Conservation (phyloP, 129 eudicot species). For the Centaurea solstitialis region DNA sequence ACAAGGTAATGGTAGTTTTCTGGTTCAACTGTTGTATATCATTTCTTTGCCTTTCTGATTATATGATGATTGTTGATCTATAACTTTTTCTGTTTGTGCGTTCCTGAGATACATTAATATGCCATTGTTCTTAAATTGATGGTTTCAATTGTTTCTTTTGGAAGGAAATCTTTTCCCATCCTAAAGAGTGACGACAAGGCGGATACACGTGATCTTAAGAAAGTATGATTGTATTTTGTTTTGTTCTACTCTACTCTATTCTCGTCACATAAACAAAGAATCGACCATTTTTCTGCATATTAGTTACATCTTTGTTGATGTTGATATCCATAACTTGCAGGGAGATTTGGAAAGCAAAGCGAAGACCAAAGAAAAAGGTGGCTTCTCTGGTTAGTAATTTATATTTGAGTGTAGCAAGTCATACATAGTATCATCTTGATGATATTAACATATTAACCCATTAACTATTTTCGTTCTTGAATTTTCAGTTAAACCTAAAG, state of each 20-base stretch:
- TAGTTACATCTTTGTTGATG: not conserved
- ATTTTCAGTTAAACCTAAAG: conserved; percentile 58
- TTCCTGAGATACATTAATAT: conserved; percentile 18
- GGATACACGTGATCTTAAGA: conserved; percentile 27
- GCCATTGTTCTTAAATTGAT: conserved; percentile 5
- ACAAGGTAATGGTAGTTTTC: conserved; percentile 39
- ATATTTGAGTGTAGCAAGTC: not conserved
- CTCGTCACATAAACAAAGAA: not conserved
- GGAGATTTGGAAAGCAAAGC: conserved; percentile 38
- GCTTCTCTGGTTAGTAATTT: conserved; percentile 60
- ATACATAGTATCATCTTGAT: not conserved
- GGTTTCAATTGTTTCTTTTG: conserved; percentile 24
- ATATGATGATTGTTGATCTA: not conserved
- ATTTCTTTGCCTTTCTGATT: not conserved
- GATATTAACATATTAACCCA: not conserved
- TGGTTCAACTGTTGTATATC: not conserved
- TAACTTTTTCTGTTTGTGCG: not conserved
- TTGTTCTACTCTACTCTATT: not conserved
- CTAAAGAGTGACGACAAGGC: conserved; percentile 48
- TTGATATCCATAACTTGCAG: conserved; percentile 34
- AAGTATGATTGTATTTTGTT: conserved; percentile 36
- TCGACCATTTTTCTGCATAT: not conserved
- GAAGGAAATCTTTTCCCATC: conserved; percentile 77
- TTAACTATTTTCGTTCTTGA: not conserved
- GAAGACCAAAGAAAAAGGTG: conserved; percentile 30